Percentiles rank a stretch among this genome's conserved stretches.
Evolutionary conservation across 2,329 filamentous ascomycete genomes (phyloP).

Genomic region (Botrytis paeoniae): DNA sequence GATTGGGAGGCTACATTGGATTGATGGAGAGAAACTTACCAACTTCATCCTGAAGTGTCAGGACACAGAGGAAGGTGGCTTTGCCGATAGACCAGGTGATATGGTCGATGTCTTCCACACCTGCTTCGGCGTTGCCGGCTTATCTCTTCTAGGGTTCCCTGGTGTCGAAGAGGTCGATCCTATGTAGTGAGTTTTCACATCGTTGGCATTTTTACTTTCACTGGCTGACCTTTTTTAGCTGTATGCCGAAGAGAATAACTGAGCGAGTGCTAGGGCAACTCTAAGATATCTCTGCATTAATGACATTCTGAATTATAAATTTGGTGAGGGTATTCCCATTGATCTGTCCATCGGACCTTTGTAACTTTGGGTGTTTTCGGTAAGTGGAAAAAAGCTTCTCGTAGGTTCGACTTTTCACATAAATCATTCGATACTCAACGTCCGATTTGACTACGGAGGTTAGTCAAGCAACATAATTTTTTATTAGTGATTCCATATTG

Average conservation of each 20-base stretch:
- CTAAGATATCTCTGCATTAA: constrained; percentile 6
- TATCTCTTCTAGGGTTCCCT: constrained; percentile 78
- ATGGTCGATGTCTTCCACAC: constrained; percentile 99
- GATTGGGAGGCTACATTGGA: constrained; percentile 86
- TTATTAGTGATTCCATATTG: background rate
- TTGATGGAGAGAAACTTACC: constrained; percentile 76
- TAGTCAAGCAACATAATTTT: background rate
- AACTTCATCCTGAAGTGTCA: constrained; percentile 85
- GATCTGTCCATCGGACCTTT: background rate
- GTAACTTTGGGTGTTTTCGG: background rate
- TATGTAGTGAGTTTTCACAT: constrained; percentile 61
- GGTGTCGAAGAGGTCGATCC: constrained; percentile 80
- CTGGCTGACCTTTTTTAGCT: constrained; percentile 43
- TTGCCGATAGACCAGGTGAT: constrained; percentile 86
- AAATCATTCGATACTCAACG: background rate
- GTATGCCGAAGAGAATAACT: constrained; percentile 68
- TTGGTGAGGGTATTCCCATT: background rate
- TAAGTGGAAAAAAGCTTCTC: background rate
- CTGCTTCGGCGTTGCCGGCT: constrained; percentile 79
- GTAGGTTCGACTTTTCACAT: background rate
- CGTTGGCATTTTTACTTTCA: background rate
- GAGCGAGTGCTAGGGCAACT: constrained; percentile 52
- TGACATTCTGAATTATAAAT: constrained; percentile 1
- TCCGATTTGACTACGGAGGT: background rate
- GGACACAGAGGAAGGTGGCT: constrained; percentile 77